Evolutionary conservation across 257 asterid genomes (phyloP).

Genomic region (Capsicum pubescens): DNA sequence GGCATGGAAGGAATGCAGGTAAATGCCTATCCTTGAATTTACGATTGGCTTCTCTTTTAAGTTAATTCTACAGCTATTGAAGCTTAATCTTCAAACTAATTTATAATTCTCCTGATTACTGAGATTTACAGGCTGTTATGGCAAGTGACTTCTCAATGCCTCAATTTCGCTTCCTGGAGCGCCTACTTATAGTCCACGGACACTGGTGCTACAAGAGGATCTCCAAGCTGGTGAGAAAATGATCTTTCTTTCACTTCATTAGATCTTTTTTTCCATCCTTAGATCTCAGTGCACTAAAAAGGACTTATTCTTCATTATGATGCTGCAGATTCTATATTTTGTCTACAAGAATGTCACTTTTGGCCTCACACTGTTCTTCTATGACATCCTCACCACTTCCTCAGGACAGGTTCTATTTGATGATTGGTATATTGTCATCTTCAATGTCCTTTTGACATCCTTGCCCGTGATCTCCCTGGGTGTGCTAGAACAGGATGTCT

Average conservation of each 20-base stretch:
- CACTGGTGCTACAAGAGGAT: constrained; percentile 99
- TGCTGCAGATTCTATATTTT: constrained; percentile 86
- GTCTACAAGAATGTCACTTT: constrained; percentile 97
- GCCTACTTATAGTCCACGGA: constrained; percentile 95
- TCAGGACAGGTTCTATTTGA: constrained; percentile 93
- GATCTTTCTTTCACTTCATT: neutral
- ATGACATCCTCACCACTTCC: constrained; percentile 92
- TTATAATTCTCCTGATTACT: neutral
- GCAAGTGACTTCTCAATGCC: constrained; percentile 98
- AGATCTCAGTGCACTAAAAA: neutral
- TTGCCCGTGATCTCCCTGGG: constrained; percentile 96
- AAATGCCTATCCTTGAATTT: constrained; percentile 31
- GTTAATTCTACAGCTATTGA: neutral
- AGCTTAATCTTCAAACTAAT: neutral
- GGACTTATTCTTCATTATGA: constrained; percentile 27
- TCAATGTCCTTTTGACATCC: constrained; percentile 94
- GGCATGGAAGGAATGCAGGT: constrained; percentile 99
- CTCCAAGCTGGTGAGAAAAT: constrained; percentile 80
- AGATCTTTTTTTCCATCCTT: neutral
- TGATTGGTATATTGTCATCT: constrained; percentile 91
- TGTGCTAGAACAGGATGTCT: constrained; percentile 96
- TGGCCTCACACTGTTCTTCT: constrained; percentile 94
- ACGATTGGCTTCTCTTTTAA: constrained; percentile 30
- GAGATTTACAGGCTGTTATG: constrained; percentile 91
- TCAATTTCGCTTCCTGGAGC: constrained; percentile 90